A percentile compares a stretch with the other conserved stretches of the same genome.
These are phyloP conservation scores for Sinapis alba DNA, from an alignment of 441 rosid genomes.

Conservation along the genomic window DNA sequence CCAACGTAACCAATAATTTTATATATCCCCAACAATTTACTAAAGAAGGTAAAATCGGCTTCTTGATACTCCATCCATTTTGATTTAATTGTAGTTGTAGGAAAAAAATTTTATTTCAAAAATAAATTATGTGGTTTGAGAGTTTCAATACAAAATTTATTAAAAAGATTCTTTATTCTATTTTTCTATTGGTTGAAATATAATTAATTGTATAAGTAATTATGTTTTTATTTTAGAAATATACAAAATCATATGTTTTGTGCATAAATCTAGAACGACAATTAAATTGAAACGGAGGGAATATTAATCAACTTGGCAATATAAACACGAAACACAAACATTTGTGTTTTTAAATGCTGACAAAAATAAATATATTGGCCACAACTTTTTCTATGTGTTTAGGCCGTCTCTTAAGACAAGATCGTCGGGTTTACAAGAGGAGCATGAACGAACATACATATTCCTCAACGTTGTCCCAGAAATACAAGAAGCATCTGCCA, in stretches of 20 bases:
- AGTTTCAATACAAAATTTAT: too few relatives aligned
- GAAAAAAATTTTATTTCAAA: too few relatives aligned
- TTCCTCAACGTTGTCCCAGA: neutral
- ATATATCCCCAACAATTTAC: neutral
- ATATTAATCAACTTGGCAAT: neutral
- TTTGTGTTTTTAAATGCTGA: neutral
- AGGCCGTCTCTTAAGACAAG: constrained; percentile 18
- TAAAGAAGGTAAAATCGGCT: constrained; percentile 11
- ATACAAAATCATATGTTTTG: too few relatives aligned
- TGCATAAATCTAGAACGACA: too few relatives aligned
- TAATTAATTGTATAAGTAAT: too few relatives aligned
- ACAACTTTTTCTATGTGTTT: neutral
- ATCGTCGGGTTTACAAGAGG: neutral
- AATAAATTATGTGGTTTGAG: too few relatives aligned
- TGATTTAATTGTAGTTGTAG: too few relatives aligned
- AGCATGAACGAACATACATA: neutral
- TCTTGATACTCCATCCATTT: too few relatives aligned
- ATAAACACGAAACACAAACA: neutral
- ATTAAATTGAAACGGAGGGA: too few relatives aligned
- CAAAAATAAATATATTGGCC: neutral
- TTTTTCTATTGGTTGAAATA: too few relatives aligned
- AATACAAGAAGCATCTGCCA: neutral
- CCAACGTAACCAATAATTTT: constrained; percentile 14
- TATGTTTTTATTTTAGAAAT: too few relatives aligned
- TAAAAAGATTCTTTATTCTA: too few relatives aligned